These are phyloP conservation scores for Datisca glomerata DNA, from an alignment of 306 rosid genomes.

Conservation along the genomic window DNA sequence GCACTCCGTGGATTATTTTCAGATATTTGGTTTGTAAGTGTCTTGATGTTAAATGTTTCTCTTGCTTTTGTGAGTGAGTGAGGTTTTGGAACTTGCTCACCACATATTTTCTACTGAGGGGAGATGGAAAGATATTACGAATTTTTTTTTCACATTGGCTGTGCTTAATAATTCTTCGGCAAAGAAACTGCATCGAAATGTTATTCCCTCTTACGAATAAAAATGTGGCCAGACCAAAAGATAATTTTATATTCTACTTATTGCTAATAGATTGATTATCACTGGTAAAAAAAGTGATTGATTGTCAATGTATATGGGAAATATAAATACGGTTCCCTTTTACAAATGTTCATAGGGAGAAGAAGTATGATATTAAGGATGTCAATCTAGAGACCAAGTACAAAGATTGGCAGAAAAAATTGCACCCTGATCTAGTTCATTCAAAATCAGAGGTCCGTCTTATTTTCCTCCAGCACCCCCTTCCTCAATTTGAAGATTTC, in stretches of 20 bases:
- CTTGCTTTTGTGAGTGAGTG: background rate
- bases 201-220: too few relatives aligned
- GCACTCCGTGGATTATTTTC: slow-evolving; percentile 56
- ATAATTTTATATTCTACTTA: background rate
- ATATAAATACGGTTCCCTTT: background rate
- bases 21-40: slow-evolving; percentile 68
- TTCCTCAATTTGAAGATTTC: too few relatives aligned
- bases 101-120: background rate
- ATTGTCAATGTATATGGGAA: background rate
- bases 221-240: too few relatives aligned
- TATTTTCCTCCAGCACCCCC: too few relatives aligned
- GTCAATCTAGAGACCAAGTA: slow-evolving; percentile 61
- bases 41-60: background rate
- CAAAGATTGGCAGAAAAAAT: slow-evolving; percentile 88
- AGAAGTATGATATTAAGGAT: slow-evolving; percentile 49
- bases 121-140: too few relatives aligned
- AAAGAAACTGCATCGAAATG: too few relatives aligned
- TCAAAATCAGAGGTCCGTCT: slow-evolving; percentile 71
- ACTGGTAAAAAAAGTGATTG: slow-evolving; percentile 1
- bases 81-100: background rate
- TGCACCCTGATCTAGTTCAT: slow-evolving; percentile 97
- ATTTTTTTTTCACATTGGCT: too few relatives aligned
- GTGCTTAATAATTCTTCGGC: too few relatives aligned
- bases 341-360: slow-evolving; percentile 41
- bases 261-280: background rate